Base-by-base conservation (phyloP, 2,329 filamentous ascomycete genomes). In the Scortechinia acanthostroma region DNA sequence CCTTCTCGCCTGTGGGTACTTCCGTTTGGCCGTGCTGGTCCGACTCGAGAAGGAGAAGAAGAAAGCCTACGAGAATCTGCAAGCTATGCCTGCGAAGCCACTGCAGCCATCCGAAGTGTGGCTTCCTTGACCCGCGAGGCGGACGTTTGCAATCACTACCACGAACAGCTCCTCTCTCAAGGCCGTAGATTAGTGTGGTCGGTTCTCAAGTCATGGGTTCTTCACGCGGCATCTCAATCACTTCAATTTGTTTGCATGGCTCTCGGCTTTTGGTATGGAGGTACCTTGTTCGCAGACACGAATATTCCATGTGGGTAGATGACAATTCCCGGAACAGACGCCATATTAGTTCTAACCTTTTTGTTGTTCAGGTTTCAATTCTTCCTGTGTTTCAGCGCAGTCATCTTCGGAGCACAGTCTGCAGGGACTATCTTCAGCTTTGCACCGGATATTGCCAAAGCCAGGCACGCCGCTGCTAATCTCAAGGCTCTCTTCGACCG, bases 221-320 rank as follows among this genome's bases (percentile, higher is more conserved):
- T 45, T 20, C 21, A 20, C 15, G 16, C 13, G 17, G 4, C 3
- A 47, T 46, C 20, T 30, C 48, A 2, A 42, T 45, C 14, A 46
- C 62, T 81, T 47, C 73, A 77, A 48, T 78, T 80, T 59, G 68
- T 77, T 45, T 77, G 74, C 48, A 71, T 77, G 47, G 77, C 78
- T 1, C 70, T 83, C 14, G 77, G 74, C 13, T 82, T 82, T 59
- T 83, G 77, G 77, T 81, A 80, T 46, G 77, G 77, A 45, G 74
- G 75, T 22, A 72, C 64, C 1, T 63, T 80, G 2, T 69, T 81
- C 44, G 62, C 2, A 62, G 62, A 10, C 57, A 64, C 22, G 72
- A 80, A 52, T 78, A 78, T 56, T 58, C 54, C 45, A 64, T 76
- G n/a, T n/a, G n/a, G n/a, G n/a, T n/a, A 19, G 75, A 77, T 50